Evolutionary conservation across 768 basidiomycete genomes (phyloP), one percentile per base, ranked within the genome.

Genomic region (Xanthoconium purpureum): DNA sequence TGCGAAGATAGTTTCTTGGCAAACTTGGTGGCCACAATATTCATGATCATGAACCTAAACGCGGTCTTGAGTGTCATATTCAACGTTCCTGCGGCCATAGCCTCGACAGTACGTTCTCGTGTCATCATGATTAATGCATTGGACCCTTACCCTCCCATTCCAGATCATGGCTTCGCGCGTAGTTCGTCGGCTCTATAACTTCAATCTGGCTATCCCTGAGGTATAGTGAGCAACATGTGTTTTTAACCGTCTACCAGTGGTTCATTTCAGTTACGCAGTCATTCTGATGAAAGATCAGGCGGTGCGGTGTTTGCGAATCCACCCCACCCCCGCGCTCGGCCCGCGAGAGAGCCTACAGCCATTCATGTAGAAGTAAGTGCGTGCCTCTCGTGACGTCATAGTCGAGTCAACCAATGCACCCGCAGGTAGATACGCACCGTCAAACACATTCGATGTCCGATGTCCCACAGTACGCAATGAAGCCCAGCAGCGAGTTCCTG

Each of bases 21-120:
- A 15, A 78, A 78, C 49, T 18, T 75, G 44, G 43, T 77, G 53
- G 78, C 78, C 1, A 78, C 78, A 39, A 71, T 83, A 2, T 87
- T 88, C 73, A 87, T 88, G 85, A 64, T 84, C 29, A 50, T 87
- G 39, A 75, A 85, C 63, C 71, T 88, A 39, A 89, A 88, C 65
- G 72, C 81, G 14, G 79, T 87, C 59, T 87, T 88, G 87, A 80
- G 75, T 37, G 73, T 87, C 47, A 77, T 85, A 35, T 84, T 84
- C 71, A 85, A 84, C 57, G 82, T 85, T 15, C 84, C 85, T 43
- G 84, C 84, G 28, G 83, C 82, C 28, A 76, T 82, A 35, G 73
- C 74, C 35, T 79, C 79, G 18, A 82, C 80, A 5, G 79, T 82
- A 62, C 47, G 78, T 69, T 30, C 24, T 54, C 5, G 7, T 47